Percentiles rank a stretch among this genome's conserved stretches.
phyloP scores from a whole-genome alignment of 805 yeast species.

The Metschnikowia anglica region DNA sequence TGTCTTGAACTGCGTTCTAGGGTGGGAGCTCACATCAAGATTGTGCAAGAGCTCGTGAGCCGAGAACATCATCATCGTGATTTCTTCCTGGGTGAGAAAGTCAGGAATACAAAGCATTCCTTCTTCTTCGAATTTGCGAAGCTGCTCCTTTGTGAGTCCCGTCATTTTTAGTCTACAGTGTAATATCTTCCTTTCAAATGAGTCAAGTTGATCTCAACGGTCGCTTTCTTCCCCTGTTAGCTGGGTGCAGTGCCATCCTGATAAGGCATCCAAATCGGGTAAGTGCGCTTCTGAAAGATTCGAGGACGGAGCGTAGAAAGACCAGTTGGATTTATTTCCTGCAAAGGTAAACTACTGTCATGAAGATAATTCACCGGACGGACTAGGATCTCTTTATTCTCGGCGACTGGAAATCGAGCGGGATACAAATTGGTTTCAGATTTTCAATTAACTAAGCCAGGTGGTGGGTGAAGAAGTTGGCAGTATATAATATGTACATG shows the following conservation, averaged over 20 bases:
- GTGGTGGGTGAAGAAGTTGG: too few relatives aligned
- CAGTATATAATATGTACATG: not conserved
- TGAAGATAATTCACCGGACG: too few relatives aligned
- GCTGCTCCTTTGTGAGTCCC: slow-evolving; percentile 48
- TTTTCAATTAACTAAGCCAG: too few relatives aligned
- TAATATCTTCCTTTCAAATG: too few relatives aligned
- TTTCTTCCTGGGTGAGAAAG: slow-evolving; percentile 48
- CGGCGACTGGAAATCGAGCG: too few relatives aligned
- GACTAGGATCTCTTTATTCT: too few relatives aligned
- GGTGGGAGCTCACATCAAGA: slow-evolving; percentile 58
- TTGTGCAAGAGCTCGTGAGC: slow-evolving; percentile 46
- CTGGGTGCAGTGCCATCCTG: slow-evolving; percentile 1
- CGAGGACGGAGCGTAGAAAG: too few relatives aligned
- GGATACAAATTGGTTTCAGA: too few relatives aligned
- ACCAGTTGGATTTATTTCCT: too few relatives aligned
- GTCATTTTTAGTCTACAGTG: too few relatives aligned
- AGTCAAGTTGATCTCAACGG: too few relatives aligned
- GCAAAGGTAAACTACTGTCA: too few relatives aligned
- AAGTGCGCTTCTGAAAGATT: not conserved
- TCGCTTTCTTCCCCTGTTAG: not conserved
- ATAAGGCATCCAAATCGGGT: not conserved
- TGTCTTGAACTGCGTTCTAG: slow-evolving; percentile 69
- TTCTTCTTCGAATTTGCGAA: slow-evolving; percentile 47
- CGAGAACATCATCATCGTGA: slow-evolving; percentile 39
- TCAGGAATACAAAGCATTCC: slow-evolving; percentile 63